Percentiles rank a stretch among this genome's conserved stretches.
These are phyloP conservation scores for Nicotiana attenuata DNA, from an alignment of 257 asterid species.

Conservation along the genomic window DNA sequence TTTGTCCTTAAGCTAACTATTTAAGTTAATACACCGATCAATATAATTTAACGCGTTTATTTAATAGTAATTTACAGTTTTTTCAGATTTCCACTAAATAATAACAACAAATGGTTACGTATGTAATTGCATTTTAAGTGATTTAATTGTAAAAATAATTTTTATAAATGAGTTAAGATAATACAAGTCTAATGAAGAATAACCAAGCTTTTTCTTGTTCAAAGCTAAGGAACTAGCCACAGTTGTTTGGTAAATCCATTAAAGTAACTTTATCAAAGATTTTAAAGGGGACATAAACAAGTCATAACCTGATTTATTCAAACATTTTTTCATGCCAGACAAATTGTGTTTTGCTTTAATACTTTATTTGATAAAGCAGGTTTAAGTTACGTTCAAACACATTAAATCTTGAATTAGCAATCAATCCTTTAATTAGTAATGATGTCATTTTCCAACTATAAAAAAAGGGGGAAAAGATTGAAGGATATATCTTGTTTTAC, in stretches of 20 bases:
- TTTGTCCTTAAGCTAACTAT: too few species aligned
- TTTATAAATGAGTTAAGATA: too few species aligned
- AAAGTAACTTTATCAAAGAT: neutral
- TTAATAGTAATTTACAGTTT: too few species aligned
- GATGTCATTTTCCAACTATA: neutral
- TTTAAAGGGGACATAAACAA: neutral
- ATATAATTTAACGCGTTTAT: neutral
- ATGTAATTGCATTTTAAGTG: neutral
- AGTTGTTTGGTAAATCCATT: neutral
- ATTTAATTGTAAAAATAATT: too few species aligned
- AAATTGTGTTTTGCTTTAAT: neutral
- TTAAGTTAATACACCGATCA: neutral
- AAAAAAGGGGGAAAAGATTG: neutral
- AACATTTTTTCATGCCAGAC: slow-evolving; percentile 5
- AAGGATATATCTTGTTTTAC: neutral
- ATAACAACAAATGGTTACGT: neutral
- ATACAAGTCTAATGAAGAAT: neutral
- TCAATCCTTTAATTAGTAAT: neutral
- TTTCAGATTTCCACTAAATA: neutral
- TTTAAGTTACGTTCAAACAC: slow-evolving; percentile 4
- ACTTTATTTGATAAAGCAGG: slow-evolving; percentile 12
- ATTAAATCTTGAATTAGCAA: neutral
- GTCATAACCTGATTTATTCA: slow-evolving; percentile 1
- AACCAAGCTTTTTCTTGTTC: neutral
- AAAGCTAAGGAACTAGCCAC: neutral